These are phyloP conservation scores for Phialophora expanda DNA, from an alignment of 2,329 filamentous ascomycete genomes.

Conservation along the genomic window DNA sequence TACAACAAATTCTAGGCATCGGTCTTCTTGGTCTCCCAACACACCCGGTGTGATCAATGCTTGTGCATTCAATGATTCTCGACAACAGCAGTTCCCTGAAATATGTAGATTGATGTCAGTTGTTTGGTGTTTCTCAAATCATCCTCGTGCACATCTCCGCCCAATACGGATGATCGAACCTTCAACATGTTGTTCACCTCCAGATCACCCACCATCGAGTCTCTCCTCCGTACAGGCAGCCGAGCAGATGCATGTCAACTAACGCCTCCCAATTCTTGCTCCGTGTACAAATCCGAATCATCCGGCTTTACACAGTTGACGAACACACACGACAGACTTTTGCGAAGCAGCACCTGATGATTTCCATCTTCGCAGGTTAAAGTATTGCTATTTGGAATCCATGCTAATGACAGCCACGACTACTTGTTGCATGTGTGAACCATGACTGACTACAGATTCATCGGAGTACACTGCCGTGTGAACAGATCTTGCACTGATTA, in stretches of 20 bases:
- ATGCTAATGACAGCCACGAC: neutral
- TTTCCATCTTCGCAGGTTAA: neutral
- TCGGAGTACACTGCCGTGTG: conserved; percentile 20
- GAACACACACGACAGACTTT: neutral
- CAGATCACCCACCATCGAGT: neutral
- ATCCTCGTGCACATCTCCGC: conserved; percentile 3
- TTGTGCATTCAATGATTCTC: neutral
- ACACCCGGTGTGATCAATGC: neutral
- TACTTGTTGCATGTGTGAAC: neutral
- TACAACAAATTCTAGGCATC: conserved; percentile 1
- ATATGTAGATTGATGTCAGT: conserved; percentile 17
- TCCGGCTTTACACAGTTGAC: neutral
- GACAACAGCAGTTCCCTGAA: neutral
- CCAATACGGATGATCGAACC: neutral
- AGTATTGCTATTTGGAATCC: neutral
- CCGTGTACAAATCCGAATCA: neutral
- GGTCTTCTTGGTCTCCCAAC: neutral
- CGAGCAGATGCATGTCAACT: neutral
- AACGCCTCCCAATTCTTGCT: neutral
- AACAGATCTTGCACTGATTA: conserved; percentile 22
- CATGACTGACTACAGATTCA: conserved; percentile 2
- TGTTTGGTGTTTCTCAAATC: neutral
- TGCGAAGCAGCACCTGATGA: neutral
- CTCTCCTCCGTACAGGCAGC: neutral
- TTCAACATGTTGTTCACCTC: neutral